Evolutionary conservation across 108 stramenopile species (phyloP).

Genomic region (Pseudonitzschia multiseries): DNA sequence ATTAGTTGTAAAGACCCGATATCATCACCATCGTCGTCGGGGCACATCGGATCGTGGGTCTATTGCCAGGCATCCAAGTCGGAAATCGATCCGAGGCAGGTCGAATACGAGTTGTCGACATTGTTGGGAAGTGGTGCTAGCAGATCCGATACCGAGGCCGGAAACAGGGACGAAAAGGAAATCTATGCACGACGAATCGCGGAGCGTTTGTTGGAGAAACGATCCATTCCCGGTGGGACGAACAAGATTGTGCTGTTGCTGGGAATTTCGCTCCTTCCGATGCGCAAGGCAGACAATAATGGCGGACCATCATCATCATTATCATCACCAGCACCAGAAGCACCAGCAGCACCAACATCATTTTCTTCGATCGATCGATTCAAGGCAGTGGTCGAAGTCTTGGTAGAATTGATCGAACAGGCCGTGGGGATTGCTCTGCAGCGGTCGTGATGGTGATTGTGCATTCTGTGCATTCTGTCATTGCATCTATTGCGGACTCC

Average conservation of each 20-base stretch:
- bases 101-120: slow-evolving; percentile 37
- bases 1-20: too few relatives aligned
- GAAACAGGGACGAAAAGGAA: slow-evolving; percentile 22
- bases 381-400: slow-evolving; percentile 1
- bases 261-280: slow-evolving; percentile 38
- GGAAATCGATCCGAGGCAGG: slow-evolving; percentile 31
- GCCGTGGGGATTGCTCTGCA: not conserved
- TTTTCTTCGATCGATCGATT: slow-evolving; percentile 8
- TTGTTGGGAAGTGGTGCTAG: slow-evolving; percentile 28
- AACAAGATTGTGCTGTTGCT: slow-evolving; percentile 30
- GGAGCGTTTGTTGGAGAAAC: slow-evolving; percentile 21
- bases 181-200: slow-evolving; percentile 49
- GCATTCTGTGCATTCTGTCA: too few relatives aligned
- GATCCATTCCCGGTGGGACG: slow-evolving; percentile 15
- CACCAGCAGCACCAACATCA: not conserved
- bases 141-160: not conserved
- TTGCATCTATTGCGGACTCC: not conserved
- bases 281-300: not conserved
- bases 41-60: slow-evolving; percentile 42
- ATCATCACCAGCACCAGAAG: slow-evolving; percentile 6
- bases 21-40: not conserved
- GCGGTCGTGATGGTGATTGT: not conserved
- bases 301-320: not conserved
- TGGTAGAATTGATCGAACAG: slow-evolving; percentile 5
- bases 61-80: slow-evolving; percentile 38